Conservation (phyloP, 495 filamentous ascomycete genomes). For the Glonium stellatum region DNA sequence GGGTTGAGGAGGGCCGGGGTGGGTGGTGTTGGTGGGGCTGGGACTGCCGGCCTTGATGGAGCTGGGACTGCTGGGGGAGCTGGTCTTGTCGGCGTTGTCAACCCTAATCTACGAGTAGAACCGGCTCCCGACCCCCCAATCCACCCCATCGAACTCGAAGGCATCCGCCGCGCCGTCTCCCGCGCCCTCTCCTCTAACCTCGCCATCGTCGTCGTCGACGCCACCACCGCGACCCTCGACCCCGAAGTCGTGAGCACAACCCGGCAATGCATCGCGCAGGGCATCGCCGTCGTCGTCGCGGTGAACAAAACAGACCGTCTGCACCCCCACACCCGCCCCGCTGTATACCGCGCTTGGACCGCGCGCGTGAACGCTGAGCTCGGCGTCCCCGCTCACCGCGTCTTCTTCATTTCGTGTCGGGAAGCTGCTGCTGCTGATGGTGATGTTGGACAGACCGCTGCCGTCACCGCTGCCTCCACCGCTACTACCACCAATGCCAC, state of each 20-base stretch:
- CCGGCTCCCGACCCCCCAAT: too few species aligned
- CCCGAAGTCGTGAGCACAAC: slow-evolving; percentile 53
- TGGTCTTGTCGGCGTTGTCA: slow-evolving; percentile 51
- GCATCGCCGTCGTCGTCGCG: slow-evolving; percentile 59
- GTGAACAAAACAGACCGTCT: slow-evolving; percentile 78
- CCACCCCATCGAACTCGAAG: slow-evolving; percentile 81
- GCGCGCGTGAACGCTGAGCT: slow-evolving; percentile 25
- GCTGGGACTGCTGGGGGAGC: neutral
- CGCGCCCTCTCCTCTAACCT: slow-evolving; percentile 80
- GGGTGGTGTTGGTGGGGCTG: slow-evolving; percentile 38
- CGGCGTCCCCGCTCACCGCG: slow-evolving; percentile 37
- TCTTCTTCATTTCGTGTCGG: slow-evolving; percentile 67
- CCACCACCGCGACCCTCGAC: slow-evolving; percentile 41
- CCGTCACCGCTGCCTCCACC: too few species aligned
- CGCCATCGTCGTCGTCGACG: slow-evolving; percentile 60
- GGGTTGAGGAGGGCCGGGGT: slow-evolving; percentile 54
- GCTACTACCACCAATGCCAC: too few species aligned
- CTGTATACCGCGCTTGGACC: slow-evolving; percentile 20
- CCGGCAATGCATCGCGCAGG: slow-evolving; percentile 47
- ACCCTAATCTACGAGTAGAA: too few species aligned
- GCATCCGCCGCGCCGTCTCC: slow-evolving; percentile 77
- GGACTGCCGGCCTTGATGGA: slow-evolving; percentile 74
- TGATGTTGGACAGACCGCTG: too few species aligned
- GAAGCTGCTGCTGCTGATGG: slow-evolving; percentile 18
- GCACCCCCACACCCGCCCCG: slow-evolving; percentile 8